Percentiles rank a stretch among this genome's conserved stretches.
Evolutionary conservation across 2,329 filamentous ascomycete genomes (phyloP).

Genomic region (Aspergillus chevalieri): DNA sequence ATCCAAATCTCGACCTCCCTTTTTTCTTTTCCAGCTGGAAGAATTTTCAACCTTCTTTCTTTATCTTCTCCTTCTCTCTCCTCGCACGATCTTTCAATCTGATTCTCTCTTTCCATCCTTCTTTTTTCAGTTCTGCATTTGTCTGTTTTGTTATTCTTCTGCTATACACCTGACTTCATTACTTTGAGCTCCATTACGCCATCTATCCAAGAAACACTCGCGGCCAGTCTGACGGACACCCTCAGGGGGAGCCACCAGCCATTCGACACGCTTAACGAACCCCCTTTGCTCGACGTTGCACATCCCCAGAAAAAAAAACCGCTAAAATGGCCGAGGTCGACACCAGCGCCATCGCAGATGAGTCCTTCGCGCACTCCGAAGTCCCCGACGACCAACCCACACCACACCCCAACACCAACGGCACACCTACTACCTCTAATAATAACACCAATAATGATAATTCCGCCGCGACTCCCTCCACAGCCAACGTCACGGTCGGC

Average conservation of each 20-base stretch:
- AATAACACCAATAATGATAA: no score
- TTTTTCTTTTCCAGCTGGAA: not conserved
- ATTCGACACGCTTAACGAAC: not conserved
- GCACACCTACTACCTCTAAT: slow-evolving; percentile 38
- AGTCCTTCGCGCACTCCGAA: slow-evolving; percentile 31
- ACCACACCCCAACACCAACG: slow-evolving; percentile 31
- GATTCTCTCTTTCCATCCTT: not conserved
- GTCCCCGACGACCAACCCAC: slow-evolving; percentile 30
- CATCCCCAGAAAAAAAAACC: not conserved
- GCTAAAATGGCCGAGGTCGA: slow-evolving; percentile 31
- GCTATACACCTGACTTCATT: not conserved
- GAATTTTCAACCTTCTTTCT: slow-evolving; percentile 2
- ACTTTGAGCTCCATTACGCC: slow-evolving; percentile 6
- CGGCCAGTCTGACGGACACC: not conserved
- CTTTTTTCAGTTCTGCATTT: not conserved
- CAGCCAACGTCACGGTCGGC: slow-evolving; percentile 37
- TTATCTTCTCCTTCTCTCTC: not conserved
- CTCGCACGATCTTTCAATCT: not conserved
- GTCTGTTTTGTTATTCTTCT: not conserved
- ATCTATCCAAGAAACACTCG: slow-evolving; percentile 4
- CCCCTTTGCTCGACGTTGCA: not conserved
- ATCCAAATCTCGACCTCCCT: slow-evolving; percentile 3
- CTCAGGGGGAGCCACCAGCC: not conserved
- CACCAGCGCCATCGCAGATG: slow-evolving; percentile 23
- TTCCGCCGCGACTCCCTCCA: slow-evolving; percentile 22